phyloP scores from a whole-genome alignment of 2,329 filamentous ascomycete genomes.

The Basipetospora sp. region DNA sequence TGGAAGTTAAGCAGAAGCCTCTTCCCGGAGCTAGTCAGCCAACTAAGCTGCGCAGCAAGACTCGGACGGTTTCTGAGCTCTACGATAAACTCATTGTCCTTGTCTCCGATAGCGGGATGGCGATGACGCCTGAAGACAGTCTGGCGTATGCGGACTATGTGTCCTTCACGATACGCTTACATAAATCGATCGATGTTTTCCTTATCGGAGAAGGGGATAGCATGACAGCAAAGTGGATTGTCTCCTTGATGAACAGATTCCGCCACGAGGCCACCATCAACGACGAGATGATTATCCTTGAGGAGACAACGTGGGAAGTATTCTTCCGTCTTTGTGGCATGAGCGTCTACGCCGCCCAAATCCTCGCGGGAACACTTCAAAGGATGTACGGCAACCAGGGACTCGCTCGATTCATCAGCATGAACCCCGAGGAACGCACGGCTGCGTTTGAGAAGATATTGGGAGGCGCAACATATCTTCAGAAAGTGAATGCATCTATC shows the following conservation, averaged over 20 bases:
- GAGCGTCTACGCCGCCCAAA: constrained; percentile 23
- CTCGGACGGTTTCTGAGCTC: constrained; percentile 36
- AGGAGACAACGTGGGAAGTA: constrained; percentile 26
- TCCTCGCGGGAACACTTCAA: constrained; percentile 15
- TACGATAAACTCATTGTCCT: constrained; percentile 58
- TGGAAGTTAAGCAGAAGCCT: constrained; percentile 56
- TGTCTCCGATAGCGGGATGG: constrained; percentile 39
- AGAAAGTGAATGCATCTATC: not conserved
- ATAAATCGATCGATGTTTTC: constrained; percentile 23
- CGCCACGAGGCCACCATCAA: constrained; percentile 14
- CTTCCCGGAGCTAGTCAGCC: constrained; percentile 36
- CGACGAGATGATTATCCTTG: constrained; percentile 20
- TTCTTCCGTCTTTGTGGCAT: constrained; percentile 22
- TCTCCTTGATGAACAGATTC: constrained; percentile 35
- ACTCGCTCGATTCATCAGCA: constrained; percentile 17
- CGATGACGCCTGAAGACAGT: constrained; percentile 27
- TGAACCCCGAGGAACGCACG: constrained; percentile 14
- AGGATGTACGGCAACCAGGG: constrained; percentile 15
- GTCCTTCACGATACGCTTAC: constrained; percentile 29
- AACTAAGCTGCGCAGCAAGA: constrained; percentile 37
- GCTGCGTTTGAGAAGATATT: constrained; percentile 14
- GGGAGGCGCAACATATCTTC: constrained; percentile 9
- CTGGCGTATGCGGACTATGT: constrained; percentile 34
- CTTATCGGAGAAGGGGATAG: constrained; percentile 36
- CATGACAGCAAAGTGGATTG: constrained; percentile 39